phyloP scores from a whole-genome alignment of 352 stramenopile species.

The Globisporangium heterothallicum region DNA sequence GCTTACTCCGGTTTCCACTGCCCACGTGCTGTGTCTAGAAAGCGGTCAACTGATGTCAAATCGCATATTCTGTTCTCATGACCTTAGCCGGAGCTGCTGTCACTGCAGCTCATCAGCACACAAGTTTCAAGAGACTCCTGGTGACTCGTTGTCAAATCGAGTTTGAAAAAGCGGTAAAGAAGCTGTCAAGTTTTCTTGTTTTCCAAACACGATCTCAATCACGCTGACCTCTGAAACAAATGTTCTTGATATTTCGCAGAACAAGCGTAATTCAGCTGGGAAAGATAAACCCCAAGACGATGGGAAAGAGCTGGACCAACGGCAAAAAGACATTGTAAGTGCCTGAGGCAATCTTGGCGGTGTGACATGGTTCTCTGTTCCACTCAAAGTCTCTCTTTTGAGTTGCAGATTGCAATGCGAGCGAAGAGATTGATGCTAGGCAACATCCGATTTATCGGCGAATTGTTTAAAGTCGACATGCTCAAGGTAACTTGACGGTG shows the following conservation, averaged over 20 bases:
- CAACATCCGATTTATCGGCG: slow-evolving; percentile 86
- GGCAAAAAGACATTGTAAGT: slow-evolving; percentile 56
- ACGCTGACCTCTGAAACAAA: neutral
- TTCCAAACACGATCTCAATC: neutral
- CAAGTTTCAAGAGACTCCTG: slow-evolving; percentile 71
- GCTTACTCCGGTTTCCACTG: too few relatives aligned
- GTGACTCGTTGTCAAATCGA: slow-evolving; percentile 74
- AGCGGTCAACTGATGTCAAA: too few relatives aligned
- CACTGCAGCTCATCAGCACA: slow-evolving; percentile 36
- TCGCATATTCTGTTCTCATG: neutral
- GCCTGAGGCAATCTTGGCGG: neutral
- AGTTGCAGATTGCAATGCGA: slow-evolving; percentile 39
- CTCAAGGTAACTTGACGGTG: slow-evolving; percentile 49
- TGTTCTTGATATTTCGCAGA: slow-evolving; percentile 16
- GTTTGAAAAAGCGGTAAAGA: slow-evolving; percentile 69
- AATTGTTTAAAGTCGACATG: slow-evolving; percentile 85
- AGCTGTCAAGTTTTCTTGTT: neutral
- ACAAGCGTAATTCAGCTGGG: slow-evolving; percentile 29
- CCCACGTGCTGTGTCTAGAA: too few relatives aligned
- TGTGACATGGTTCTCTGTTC: too few relatives aligned
- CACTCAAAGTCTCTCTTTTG: neutral
- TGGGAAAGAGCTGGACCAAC: slow-evolving; percentile 35
- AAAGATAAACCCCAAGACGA: slow-evolving; percentile 34
- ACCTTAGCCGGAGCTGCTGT: slow-evolving; percentile 31
- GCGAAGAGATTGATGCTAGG: slow-evolving; percentile 77